Evolutionary conservation across 2,329 filamentous ascomycete genomes (phyloP).

Genomic region (Zymoseptoria tritici): DNA sequence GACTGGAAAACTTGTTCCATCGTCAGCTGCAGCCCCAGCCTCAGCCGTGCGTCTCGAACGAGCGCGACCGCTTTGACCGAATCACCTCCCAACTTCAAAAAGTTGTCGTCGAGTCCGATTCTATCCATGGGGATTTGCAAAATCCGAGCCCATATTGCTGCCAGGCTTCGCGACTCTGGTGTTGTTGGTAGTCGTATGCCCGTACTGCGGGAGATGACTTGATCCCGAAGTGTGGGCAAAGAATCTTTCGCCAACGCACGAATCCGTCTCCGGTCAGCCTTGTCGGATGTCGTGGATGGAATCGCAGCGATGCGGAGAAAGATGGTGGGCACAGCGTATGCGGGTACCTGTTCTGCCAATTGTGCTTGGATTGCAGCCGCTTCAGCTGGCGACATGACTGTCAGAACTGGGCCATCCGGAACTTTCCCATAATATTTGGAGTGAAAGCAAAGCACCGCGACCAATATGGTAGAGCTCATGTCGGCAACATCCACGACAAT

Average conservation of each 20-base stretch:
- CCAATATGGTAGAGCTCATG: neutral
- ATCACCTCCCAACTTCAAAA: constrained; percentile 41
- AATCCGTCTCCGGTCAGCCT: neutral
- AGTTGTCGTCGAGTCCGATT: constrained; percentile 29
- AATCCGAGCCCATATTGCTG: neutral
- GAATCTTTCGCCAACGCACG: neutral
- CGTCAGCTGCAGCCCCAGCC: neutral
- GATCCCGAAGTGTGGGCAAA: neutral
- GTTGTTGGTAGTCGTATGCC: neutral
- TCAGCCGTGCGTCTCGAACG: constrained; percentile 16
- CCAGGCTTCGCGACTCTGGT: neutral
- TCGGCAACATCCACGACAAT: neutral
- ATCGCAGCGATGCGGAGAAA: too few relatives aligned
- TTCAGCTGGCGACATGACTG: too few relatives aligned
- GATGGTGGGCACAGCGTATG: too few relatives aligned
- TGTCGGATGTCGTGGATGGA: too few relatives aligned
- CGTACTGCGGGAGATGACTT: too few relatives aligned
- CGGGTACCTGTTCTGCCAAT: too few relatives aligned
- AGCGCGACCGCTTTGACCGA: constrained; percentile 41
- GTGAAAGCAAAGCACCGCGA: neutral
- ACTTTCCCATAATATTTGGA: neutral
- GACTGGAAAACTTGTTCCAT: neutral
- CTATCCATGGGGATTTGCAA: neutral
- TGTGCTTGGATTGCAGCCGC: too few relatives aligned
- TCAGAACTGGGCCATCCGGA: too few relatives aligned